Evolutionary conservation across 345 rosid species (phyloP).

Genomic region (Reutealis trisperma): DNA sequence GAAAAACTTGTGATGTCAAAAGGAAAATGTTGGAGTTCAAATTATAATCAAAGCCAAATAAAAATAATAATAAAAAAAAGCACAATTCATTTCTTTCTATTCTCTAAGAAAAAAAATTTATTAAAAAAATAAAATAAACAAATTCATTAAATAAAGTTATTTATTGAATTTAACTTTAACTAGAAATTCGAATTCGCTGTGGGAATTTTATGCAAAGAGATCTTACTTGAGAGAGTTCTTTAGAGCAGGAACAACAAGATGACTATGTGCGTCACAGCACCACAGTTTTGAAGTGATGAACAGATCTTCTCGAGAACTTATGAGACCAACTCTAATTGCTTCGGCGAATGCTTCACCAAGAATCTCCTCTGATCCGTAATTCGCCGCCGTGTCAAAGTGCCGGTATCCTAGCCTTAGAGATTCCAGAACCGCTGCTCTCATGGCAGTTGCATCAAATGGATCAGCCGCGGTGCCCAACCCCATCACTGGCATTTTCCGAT

Average conservation of each 20-base stretch:
- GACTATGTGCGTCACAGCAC: constrained; percentile 7
- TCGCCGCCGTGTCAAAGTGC: neutral
- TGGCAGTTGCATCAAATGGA: neutral
- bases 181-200: no score
- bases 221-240: neutral
- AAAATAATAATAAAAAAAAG: no score
- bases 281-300: constrained; percentile 22
- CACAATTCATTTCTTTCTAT: no score
- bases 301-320: neutral
- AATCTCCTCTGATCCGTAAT: neutral
- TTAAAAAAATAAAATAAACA: no score
- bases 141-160: no score
- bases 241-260: constrained; percentile 14
- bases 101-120: no score
- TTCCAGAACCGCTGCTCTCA: neutral
- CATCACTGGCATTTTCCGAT: neutral
- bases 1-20: no score
- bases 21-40: no score
- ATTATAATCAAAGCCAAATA: no score
- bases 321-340: neutral
- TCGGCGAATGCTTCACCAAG: neutral
- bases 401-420: neutral
- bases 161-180: no score
- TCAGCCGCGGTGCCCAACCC: neutral
- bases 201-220: no score